Conservation (phyloP, 495 filamentous ascomycete genomes). For the Acidiella bohemica region DNA sequence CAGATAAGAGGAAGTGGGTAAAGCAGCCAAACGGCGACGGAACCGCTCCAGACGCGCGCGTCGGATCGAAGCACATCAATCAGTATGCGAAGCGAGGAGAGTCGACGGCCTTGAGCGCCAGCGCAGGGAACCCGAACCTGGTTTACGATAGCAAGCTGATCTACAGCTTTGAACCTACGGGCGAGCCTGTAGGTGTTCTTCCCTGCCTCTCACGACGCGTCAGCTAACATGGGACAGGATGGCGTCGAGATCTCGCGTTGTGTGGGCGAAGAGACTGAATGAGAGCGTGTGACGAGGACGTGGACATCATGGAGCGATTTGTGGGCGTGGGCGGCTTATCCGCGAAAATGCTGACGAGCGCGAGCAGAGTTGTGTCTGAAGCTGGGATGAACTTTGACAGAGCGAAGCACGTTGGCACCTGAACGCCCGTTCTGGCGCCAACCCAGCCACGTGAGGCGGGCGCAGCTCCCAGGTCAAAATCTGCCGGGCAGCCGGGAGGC, state of each 20-base stretch:
- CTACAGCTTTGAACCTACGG: conserved; percentile 55
- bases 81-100: conserved; percentile 30
- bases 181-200: conserved; percentile 36
- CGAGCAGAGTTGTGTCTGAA: too few relatives aligned
- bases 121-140: conserved; percentile 53
- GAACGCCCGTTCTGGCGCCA: too few relatives aligned
- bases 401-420: too few relatives aligned
- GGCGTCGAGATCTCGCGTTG: conserved; percentile 60
- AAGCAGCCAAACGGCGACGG: conserved; percentile 18
- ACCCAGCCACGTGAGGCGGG: too few relatives aligned
- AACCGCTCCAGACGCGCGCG: conserved; percentile 18
- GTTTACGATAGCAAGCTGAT: conserved; percentile 52
- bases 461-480: too few relatives aligned
- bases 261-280: conserved; percentile 31
- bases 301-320: too few relatives aligned
- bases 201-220: background rate
- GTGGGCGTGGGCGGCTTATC: too few relatives aligned
- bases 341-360: too few relatives aligned
- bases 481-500: too few relatives aligned
- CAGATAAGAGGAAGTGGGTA: conserved; percentile 33
- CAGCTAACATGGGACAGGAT: conserved; percentile 39
- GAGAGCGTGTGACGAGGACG: background rate
- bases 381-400: too few relatives aligned
- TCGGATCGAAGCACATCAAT: conserved; percentile 23
- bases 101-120: conserved; percentile 32